Base-by-base conservation (phyloP, 2,329 filamentous ascomycete genomes). In the Akanthomyces uredinophilus region DNA sequence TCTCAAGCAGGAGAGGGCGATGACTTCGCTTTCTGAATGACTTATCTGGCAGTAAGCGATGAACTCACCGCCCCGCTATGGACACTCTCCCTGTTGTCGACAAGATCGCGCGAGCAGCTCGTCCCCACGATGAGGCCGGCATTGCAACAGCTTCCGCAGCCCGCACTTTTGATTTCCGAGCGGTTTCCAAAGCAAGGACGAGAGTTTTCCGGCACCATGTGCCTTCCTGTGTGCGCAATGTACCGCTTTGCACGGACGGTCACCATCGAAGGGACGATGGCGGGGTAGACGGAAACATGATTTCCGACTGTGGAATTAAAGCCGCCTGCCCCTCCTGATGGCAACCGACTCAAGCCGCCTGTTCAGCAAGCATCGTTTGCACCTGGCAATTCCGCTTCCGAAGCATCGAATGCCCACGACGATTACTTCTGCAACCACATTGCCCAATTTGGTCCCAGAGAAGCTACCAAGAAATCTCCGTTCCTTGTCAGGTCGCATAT, bases 271-370 rank as follows among this genome's bases (percentile, higher is more conserved):
- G 37, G 13, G 20, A 41, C 16, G 37, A 39, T 50, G 46, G 44
- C 55, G 55, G 47, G 37, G 24, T 43, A 32, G 32, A 20, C 57
- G 57, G 57, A 60, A 60, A 18, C 32, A 32, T 52, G 18, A 27
- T 41, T 41, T 52, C 57, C 37, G 57, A 41, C 50, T 14, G 20
- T 35, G 47, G 54, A 47, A 47, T 24, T 22, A 27, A 47, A 57
- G 47, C 46, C 37, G n/a, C 24, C 37, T 37, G 37, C 57, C 57
- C 57, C 57, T 52, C 56, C 32, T 11, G 22, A 10, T 49, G 22
- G 18, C 55, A 47, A 52, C 57, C 57, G 57, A 51, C 37, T 44
- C 47, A 35, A 60, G 47, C 57, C 57, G 57, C 39, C 16, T 20
- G n/a, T 18, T 16, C 22, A 27, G 18, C 51, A 43, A n/a, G 27